Percentiles rank a stretch among this genome's conserved stretches.
Evolutionary conservation across 805 yeast genomes (phyloP).

Genomic region (Myxozyma kluyveri): DNA sequence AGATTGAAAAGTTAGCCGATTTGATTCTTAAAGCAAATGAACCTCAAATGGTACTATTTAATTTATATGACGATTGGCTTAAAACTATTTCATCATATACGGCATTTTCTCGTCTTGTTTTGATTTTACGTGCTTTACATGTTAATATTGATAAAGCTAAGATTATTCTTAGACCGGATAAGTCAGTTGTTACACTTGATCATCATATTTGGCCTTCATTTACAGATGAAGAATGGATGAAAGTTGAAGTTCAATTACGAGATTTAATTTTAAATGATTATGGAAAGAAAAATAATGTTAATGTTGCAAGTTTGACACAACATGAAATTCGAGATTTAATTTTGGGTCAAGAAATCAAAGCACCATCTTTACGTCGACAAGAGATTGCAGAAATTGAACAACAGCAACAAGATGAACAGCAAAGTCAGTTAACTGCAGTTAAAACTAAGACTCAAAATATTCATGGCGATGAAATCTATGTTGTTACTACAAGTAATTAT

Average conservation of each 20-base stretch:
- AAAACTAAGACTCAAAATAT: conserved; percentile 83
- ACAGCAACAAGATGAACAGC: conserved; percentile 44
- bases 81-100: conserved; percentile 79
- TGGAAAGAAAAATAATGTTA: conserved; percentile 79
- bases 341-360: conserved; percentile 87
- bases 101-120: conserved; percentile 83
- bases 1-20: conserved; percentile 74
- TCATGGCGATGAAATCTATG: conserved; percentile 93
- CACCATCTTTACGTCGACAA: conserved; percentile 85
- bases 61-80: conserved; percentile 94
- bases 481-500: conserved; percentile 85
- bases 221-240: conserved; percentile 85
- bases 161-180: conserved; percentile 71
- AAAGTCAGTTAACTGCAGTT: conserved; percentile 61
- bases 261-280: conserved; percentile 85
- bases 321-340: conserved; percentile 91
- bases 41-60: conserved; percentile 88
- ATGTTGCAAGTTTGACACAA: conserved; percentile 83
- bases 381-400: conserved; percentile 68
- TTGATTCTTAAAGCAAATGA: conserved; percentile 82
- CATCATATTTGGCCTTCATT: conserved; percentile 95
- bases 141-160: conserved; percentile 75
- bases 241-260: conserved; percentile 80
- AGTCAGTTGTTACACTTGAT: conserved; percentile 61
- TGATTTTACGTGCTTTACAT: conserved; percentile 78